phyloP scores from a whole-genome alignment of 768 basidiomycete species.

The Mycena amicta region DNA sequence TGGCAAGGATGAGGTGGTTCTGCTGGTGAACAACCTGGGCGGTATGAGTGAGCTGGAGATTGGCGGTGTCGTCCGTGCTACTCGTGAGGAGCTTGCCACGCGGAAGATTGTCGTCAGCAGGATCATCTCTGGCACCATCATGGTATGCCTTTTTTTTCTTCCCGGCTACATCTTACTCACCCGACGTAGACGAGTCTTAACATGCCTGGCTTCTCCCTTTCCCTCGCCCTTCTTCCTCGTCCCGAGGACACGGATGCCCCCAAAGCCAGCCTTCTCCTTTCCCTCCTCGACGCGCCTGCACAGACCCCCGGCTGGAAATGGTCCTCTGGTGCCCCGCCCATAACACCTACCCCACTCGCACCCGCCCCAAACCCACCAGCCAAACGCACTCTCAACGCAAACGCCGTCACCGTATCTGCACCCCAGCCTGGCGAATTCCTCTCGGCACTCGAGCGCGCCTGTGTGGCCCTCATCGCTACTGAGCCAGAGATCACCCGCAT shows the following conservation, averaged over 20 bases:
- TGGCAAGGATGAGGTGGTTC: constrained; percentile 70
- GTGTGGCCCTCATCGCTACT: constrained; percentile 66
- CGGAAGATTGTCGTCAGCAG: constrained; percentile 61
- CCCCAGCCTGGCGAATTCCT: constrained; percentile 54
- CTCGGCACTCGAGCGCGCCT: constrained; percentile 57
- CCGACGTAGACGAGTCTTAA: constrained; percentile 76
- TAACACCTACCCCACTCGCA: constrained; percentile 23
- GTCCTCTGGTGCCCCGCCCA: constrained; percentile 53
- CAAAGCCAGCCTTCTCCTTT: constrained; percentile 49
- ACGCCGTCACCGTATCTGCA: constrained; percentile 27
- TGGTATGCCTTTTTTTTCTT: constrained; percentile 49
- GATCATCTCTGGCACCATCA: constrained; percentile 79
- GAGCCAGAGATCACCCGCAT: constrained; percentile 90
- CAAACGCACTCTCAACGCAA: constrained; percentile 1
- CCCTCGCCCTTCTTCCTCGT: constrained; percentile 73
- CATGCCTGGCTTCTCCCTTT: constrained; percentile 91
- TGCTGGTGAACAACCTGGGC: constrained; percentile 88
- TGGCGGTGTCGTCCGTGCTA: constrained; percentile 65
- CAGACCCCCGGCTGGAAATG: constrained; percentile 87
- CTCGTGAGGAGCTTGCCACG: constrained; percentile 53
- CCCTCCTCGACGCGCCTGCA: constrained; percentile 68
- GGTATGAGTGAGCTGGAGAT: constrained; percentile 85
- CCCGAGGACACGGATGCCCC: constrained; percentile 41
- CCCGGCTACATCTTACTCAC: background rate
- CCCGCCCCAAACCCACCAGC: constrained; percentile 12